Conservation (phyloP, 345 rosid genomes). For the Aegle marmelos region DNA sequence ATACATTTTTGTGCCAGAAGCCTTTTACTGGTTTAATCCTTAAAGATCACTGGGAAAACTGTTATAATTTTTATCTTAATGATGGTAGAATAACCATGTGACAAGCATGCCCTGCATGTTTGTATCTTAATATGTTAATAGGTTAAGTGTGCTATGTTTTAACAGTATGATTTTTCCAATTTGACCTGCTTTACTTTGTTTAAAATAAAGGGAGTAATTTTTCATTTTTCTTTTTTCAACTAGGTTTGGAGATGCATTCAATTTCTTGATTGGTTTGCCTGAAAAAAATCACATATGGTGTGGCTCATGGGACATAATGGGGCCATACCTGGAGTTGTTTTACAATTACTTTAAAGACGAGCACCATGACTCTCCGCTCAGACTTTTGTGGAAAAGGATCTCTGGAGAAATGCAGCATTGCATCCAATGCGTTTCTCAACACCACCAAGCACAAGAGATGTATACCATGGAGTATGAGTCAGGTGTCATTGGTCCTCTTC, state of each 20-base stretch:
- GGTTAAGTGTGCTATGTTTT: background rate
- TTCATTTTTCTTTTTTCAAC: background rate
- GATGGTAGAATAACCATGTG: background rate
- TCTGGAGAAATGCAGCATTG: constrained; percentile 73
- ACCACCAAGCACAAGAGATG: constrained; percentile 85
- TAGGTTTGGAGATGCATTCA: constrained; percentile 89
- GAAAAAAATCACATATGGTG: constrained; percentile 86
- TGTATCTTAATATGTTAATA: background rate
- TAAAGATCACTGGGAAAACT: background rate
- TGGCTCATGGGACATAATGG: constrained; percentile 75
- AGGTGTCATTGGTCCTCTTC: constrained; percentile 75
- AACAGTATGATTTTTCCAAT: background rate
- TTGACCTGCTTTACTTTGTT: background rate
- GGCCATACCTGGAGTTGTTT: constrained; percentile 85
- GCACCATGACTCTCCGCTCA: constrained; percentile 72
- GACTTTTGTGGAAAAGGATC: constrained; percentile 71
- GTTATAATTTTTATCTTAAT: background rate
- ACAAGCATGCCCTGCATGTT: background rate
- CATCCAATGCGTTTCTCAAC: constrained; percentile 84
- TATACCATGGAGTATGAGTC: constrained; percentile 68
- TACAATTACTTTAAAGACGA: constrained; percentile 79
- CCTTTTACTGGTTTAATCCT: background rate
- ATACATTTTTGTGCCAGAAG: background rate
- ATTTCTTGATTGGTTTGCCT: constrained; percentile 58
- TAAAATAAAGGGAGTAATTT: background rate